A percentile compares a stretch with the other conserved stretches of the same genome.
Evolutionary conservation across 2,329 filamentous ascomycete genomes (phyloP).

Genomic region (Byssochlamys sp.): DNA sequence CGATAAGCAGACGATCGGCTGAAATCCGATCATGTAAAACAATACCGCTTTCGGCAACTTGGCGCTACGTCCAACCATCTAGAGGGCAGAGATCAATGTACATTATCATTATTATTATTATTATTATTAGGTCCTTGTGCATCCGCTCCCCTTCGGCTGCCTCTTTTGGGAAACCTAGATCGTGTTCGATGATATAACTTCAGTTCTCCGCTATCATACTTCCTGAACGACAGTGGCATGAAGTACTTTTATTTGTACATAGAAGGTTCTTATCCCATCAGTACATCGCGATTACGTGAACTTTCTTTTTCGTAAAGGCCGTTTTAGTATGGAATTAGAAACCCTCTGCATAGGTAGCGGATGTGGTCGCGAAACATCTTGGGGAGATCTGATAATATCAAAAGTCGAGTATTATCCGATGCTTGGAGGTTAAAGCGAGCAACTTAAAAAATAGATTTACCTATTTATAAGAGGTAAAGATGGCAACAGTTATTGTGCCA

Average conservation of each 20-base stretch:
- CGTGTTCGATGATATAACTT: too few species aligned
- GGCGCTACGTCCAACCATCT: not conserved
- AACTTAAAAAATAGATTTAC: too few species aligned
- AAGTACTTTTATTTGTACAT: not conserved
- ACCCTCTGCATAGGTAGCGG: too few species aligned
- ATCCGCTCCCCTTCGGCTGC: not conserved
- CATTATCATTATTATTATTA: too few species aligned
- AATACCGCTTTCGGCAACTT: slow-evolving; percentile 7
- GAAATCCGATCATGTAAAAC: slow-evolving; percentile 1
- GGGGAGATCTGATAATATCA: not conserved
- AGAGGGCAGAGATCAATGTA: not conserved
- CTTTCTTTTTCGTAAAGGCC: not conserved
- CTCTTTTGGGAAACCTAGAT: not conserved
- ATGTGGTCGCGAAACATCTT: not conserved
- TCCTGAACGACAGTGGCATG: not conserved
- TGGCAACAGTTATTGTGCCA: too few species aligned
- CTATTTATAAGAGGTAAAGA: too few species aligned
- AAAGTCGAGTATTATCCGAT: too few species aligned
- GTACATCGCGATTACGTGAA: not conserved
- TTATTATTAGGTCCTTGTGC: not conserved
- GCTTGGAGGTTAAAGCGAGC: too few species aligned
- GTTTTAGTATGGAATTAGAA: too few species aligned
- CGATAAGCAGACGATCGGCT: not conserved
- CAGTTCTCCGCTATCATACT: too few species aligned
- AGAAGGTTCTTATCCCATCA: not conserved